Conservation (phyloP, 345 rosid species). For the Leavenworthia alabamica region DNA sequence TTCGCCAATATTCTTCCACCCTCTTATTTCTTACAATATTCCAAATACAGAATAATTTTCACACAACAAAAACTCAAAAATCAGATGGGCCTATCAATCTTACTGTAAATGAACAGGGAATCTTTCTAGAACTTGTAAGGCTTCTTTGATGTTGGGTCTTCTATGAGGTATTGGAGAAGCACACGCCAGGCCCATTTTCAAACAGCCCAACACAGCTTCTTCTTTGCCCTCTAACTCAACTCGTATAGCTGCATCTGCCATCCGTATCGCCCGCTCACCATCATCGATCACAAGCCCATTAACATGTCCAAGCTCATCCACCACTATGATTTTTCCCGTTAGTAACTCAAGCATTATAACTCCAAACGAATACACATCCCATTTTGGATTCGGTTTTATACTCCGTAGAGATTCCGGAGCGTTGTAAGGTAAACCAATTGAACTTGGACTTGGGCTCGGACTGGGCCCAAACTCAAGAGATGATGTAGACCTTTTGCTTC, state of each 20-base stretch:
- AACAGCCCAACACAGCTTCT: constrained; percentile 69
- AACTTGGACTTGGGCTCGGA: constrained; percentile 50
- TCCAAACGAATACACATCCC: constrained; percentile 91
- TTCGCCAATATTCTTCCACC: no score
- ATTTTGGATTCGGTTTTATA: constrained; percentile 71
- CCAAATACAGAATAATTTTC: not conserved
- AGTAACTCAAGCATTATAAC: constrained; percentile 69
- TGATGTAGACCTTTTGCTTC: constrained; percentile 73
- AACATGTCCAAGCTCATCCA: constrained; percentile 84
- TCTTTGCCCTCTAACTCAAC: constrained; percentile 80
- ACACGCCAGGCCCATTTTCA: constrained; percentile 71
- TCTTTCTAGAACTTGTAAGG: constrained; percentile 63
- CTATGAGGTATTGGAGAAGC: constrained; percentile 75
- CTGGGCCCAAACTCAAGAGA: constrained; percentile 50
- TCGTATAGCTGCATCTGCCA: constrained; percentile 64
- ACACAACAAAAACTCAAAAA: not conserved
- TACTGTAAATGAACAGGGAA: constrained; percentile 35
- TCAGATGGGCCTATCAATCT: not conserved
- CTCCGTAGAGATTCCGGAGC: constrained; percentile 87
- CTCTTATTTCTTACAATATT: no score
- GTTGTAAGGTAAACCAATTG: constrained; percentile 52
- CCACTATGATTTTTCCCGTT: constrained; percentile 60
- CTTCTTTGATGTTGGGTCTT: constrained; percentile 87
- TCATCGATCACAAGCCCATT: constrained; percentile 72
- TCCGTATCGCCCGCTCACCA: constrained; percentile 49